These are phyloP conservation scores for Talaromyces amestolkiae DNA, from an alignment of 2,329 filamentous ascomycete genomes.

Conservation along the genomic window DNA sequence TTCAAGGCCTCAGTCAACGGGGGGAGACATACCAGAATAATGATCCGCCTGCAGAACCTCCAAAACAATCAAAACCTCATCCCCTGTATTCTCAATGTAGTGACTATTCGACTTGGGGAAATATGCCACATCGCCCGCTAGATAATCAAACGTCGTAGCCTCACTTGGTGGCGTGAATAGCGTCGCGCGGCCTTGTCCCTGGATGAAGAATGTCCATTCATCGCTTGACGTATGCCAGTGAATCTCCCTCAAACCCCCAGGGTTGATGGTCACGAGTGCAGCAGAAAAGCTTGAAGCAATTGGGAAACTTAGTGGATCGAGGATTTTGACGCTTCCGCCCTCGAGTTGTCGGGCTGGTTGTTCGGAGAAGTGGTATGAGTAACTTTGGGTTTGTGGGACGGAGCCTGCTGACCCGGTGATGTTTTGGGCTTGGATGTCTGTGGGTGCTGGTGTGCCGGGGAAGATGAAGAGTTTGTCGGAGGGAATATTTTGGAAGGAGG, in stretches of 20 bases:
- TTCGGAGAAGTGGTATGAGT: constrained; percentile 69
- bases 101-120: constrained; percentile 76
- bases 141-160: constrained; percentile 73
- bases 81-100: constrained; percentile 74
- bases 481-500: constrained; percentile 62
- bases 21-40: constrained; percentile 48
- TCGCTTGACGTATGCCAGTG: constrained; percentile 80
- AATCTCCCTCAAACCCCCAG: constrained; percentile 72
- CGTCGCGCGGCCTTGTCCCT: constrained; percentile 68
- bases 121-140: constrained; percentile 72
- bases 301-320: constrained; percentile 73
- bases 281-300: constrained; percentile 71
- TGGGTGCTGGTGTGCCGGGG: constrained; percentile 62
- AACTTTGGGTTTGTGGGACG: constrained; percentile 62
- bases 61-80: constrained; percentile 71
- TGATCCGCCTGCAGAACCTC: constrained; percentile 71
- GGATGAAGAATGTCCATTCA: constrained; percentile 78
- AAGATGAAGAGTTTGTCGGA: constrained; percentile 73
- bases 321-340: constrained; percentile 70
- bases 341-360: constrained; percentile 65
- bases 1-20: constrained; percentile 25
- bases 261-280: constrained; percentile 68
- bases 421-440: constrained; percentile 63
- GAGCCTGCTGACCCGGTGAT: constrained; percentile 61
- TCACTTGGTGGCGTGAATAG: constrained; percentile 68